These are phyloP conservation scores for Quercus variabilis DNA, from an alignment of 306 rosid genomes.

Conservation along the genomic window DNA sequence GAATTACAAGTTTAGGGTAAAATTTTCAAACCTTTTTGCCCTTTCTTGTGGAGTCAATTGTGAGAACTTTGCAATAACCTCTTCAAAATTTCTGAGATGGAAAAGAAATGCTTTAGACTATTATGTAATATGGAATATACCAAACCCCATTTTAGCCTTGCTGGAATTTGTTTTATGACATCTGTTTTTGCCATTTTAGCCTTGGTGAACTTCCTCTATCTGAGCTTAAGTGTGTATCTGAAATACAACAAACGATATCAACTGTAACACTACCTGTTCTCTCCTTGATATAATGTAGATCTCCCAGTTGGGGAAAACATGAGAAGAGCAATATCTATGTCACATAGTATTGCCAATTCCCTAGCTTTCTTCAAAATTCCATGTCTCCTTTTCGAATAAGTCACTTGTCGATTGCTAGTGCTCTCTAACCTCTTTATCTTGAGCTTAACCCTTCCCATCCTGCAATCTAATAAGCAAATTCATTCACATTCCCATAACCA, in stretches of 20 bases:
- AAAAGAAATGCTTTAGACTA: neutral
- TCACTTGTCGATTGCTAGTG: constrained; percentile 62
- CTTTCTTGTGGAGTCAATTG: constrained; percentile 80
- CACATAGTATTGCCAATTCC: constrained; percentile 71
- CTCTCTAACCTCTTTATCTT: constrained; percentile 81
- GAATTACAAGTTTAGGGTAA: neutral
- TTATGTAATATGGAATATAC: neutral
- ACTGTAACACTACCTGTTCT: constrained; percentile 45
- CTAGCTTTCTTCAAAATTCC: constrained; percentile 79
- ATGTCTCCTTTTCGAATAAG: constrained; percentile 64
- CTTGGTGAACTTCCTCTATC: neutral
- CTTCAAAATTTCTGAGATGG: constrained; percentile 52
- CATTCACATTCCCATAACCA: neutral
- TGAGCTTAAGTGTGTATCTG: neutral
- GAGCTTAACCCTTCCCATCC: constrained; percentile 85
- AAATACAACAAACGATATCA: neutral
- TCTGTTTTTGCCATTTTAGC: neutral
- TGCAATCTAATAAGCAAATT: constrained; percentile 31
- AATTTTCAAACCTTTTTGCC: constrained; percentile 57
- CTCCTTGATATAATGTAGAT: constrained; percentile 64
- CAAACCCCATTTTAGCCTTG: neutral
- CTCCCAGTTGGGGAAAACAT: constrained; percentile 83
- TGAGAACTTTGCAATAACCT: constrained; percentile 59
- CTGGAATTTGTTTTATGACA: neutral
- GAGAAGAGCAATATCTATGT: constrained; percentile 59